A percentile compares a stretch with the other conserved stretches of the same genome.
Conservation (phyloP, 257 asterid species). For the Ophiorrhiza pumila region DNA sequence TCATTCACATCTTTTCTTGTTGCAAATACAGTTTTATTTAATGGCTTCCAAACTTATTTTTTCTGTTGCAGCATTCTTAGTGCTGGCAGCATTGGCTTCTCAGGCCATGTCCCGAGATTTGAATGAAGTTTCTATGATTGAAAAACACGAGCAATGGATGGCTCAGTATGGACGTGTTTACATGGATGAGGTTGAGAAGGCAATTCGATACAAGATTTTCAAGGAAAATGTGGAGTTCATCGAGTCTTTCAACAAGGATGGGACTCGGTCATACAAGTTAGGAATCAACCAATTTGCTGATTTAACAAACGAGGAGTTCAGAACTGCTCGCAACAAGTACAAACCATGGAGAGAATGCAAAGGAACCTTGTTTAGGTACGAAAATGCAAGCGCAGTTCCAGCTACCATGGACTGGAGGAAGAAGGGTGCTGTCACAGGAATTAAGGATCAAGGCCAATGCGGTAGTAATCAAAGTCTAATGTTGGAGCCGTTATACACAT, state of each 20-base stretch:
- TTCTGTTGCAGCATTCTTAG: background rate
- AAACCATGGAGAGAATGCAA: slow-evolving; percentile 15
- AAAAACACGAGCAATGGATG: slow-evolving; percentile 14
- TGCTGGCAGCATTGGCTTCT: background rate
- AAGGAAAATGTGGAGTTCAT: slow-evolving; percentile 16
- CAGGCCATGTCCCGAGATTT: slow-evolving; percentile 10
- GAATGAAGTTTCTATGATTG: slow-evolving; percentile 5
- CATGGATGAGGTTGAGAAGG: slow-evolving; percentile 2
- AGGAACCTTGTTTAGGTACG: slow-evolving; percentile 5
- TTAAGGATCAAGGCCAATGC: slow-evolving; percentile 13
- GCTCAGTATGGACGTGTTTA: slow-evolving; percentile 7
- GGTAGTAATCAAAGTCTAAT: background rate
- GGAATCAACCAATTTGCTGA: slow-evolving; percentile 10
- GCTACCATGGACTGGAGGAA: slow-evolving; percentile 11
- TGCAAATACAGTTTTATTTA: background rate
- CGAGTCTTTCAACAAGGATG: slow-evolving; percentile 16
- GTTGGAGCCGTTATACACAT: background rate
- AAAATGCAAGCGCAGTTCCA: slow-evolving; percentile 8
- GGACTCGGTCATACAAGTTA: background rate
- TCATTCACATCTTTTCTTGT: background rate
- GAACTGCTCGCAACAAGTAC: slow-evolving; percentile 9
- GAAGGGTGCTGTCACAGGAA: slow-evolving; percentile 11
- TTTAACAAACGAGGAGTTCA: slow-evolving; percentile 14
- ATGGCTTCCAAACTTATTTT: background rate
- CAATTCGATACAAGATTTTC: background rate